Percentiles rank a stretch among this genome's conserved stretches.
phyloP scores from a whole-genome alignment of 1,284 basidiomycete species.

The Rhodotorula sp. region DNA sequence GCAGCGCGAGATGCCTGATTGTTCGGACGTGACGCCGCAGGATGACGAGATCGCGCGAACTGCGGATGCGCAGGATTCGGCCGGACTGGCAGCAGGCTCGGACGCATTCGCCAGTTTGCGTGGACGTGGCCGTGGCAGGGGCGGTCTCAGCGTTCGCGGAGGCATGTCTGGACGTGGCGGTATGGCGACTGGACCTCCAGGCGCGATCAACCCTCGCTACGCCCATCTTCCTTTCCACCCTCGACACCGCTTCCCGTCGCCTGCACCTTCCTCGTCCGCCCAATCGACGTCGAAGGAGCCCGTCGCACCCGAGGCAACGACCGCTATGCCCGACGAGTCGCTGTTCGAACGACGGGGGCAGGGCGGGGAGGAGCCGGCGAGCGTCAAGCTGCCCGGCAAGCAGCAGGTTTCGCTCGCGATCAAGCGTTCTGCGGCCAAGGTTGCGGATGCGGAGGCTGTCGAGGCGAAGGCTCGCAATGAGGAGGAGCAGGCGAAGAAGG shows the following conservation, averaged over 20 bases:
- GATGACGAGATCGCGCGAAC: conserved; percentile 39
- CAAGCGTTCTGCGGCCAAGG: conserved; percentile 11
- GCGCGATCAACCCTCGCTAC: conserved; percentile 34
- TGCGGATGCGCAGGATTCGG: conserved; percentile 66
- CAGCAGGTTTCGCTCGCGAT: conserved; percentile 14
- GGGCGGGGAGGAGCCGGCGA: neutral
- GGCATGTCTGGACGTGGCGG: conserved; percentile 51
- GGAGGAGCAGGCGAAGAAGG: neutral
- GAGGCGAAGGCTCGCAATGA: neutral
- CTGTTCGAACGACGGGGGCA: neutral
- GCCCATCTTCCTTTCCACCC: conserved; percentile 39
- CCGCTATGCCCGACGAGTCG: conserved; percentile 1
- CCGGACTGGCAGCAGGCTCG: conserved; percentile 25
- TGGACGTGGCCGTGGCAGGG: conserved; percentile 17
- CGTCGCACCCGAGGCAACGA: conserved; percentile 3
- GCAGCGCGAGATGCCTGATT: conserved; percentile 26
- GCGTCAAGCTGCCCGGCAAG: conserved; percentile 13
- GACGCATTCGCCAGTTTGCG: neutral
- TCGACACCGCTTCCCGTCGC: conserved; percentile 31
- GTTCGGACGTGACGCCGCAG: conserved; percentile 42
- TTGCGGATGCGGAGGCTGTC: neutral
- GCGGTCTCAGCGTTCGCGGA: conserved; percentile 42
- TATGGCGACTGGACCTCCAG: conserved; percentile 5
- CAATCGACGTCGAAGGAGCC: neutral
- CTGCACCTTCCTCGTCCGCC: neutral